phyloP scores from a whole-genome alignment of 208 protist genomes.

The Angomonas deanei region DNA sequence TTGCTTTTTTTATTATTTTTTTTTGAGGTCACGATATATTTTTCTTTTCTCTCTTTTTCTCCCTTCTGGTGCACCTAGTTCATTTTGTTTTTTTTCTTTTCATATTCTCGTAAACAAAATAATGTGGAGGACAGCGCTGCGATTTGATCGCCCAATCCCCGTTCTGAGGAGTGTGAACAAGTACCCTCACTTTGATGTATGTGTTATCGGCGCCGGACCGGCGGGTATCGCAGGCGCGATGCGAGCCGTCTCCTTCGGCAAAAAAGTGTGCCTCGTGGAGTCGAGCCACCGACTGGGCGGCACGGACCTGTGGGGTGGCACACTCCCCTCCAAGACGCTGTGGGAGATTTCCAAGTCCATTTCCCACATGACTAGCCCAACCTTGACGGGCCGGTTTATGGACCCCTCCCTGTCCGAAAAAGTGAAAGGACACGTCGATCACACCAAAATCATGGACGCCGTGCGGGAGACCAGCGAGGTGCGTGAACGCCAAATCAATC shows the following conservation, averaged over 20 bases:
- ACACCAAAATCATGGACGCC: slow-evolving; percentile 26
- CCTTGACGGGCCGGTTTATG: slow-evolving; percentile 24
- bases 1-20: not conserved
- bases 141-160: slow-evolving; percentile 23
- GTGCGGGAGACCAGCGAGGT: slow-evolving; percentile 27
- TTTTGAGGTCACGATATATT: not conserved
- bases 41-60: not conserved
- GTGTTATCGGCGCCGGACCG: slow-evolving; percentile 63
- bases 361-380: slow-evolving; percentile 18
- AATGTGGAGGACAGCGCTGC: not conserved
- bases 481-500: slow-evolving; percentile 32
- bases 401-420: slow-evolving; percentile 14
- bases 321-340: slow-evolving; percentile 66
- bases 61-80: too few species aligned
- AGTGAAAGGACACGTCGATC: slow-evolving; percentile 15
- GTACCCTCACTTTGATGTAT: slow-evolving; percentile 57
- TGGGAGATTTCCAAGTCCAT: slow-evolving; percentile 60
- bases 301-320: slow-evolving; percentile 61
- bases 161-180: slow-evolving; percentile 38
- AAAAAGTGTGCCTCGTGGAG: slow-evolving; percentile 65
- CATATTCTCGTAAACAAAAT: slow-evolving; percentile 5
- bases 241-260: slow-evolving; percentile 40
- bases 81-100: slow-evolving; percentile 3
- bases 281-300: slow-evolving; percentile 34
- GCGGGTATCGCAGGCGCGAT: slow-evolving; percentile 57